Evolutionary conservation across 2,329 filamentous ascomycete genomes (phyloP).

Genomic region (Coleophoma crateriformis): DNA sequence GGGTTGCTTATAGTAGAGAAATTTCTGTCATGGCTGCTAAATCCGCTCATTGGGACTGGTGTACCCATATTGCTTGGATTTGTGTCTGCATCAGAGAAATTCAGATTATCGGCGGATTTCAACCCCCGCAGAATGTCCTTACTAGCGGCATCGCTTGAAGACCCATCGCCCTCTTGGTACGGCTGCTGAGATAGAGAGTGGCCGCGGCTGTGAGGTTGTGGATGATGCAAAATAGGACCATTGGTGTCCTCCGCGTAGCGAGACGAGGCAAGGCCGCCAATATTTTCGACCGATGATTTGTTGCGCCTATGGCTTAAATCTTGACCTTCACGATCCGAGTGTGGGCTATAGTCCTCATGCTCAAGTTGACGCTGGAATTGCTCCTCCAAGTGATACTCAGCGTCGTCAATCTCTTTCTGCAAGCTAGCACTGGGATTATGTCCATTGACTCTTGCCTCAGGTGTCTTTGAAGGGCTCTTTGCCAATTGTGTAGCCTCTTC

Average conservation of each 20-base stretch:
- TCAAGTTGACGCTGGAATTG: conserved; percentile 74
- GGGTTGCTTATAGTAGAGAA: conserved; percentile 57
- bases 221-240: conserved; percentile 60
- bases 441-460: conserved; percentile 53
- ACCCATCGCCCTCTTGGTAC: conserved; percentile 50
- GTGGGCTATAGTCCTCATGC: conserved; percentile 70
- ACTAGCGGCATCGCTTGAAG: conserved; percentile 19
- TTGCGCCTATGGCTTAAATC: conserved; percentile 14
- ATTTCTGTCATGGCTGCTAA: conserved; percentile 46
- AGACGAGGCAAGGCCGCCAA: conserved; percentile 19
- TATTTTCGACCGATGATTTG: conserved; percentile 11
- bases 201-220: conserved; percentile 66
- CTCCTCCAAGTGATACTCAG: conserved; percentile 79
- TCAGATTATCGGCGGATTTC: conserved; percentile 23
- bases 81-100: conserved; percentile 63
- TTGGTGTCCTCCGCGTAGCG: conserved; percentile 49
- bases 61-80: conserved; percentile 70
- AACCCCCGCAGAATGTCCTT: conserved; percentile 7
- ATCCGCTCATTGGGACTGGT: conserved; percentile 46
- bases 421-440: conserved; percentile 74
- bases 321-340: conserved; percentile 29
- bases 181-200: conserved; percentile 67
- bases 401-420: conserved; percentile 79
- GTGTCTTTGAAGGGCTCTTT: conserved; percentile 49
- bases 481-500: conserved; percentile 33